phyloP scores from a whole-genome alignment of 2,329 filamentous ascomycete species.

The Ophiostoma australiae region DNA sequence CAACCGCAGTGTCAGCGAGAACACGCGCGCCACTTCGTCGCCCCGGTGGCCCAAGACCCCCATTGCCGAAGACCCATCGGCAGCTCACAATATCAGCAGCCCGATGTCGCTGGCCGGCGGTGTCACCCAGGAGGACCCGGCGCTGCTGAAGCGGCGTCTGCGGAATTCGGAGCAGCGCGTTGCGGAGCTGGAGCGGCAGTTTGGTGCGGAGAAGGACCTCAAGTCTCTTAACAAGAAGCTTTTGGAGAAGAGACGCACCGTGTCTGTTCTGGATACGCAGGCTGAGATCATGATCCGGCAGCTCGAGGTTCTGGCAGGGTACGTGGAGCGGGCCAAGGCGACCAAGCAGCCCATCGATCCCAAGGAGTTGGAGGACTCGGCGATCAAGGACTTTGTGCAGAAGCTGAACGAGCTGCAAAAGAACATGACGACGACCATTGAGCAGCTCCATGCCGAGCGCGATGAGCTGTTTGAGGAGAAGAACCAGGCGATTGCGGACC shows the following conservation, averaged over 20 bases:
- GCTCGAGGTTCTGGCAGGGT: constrained; percentile 81
- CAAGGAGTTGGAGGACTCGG: constrained; percentile 76
- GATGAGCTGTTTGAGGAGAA: constrained; percentile 83
- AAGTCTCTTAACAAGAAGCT: constrained; percentile 82
- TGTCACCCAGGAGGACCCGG: constrained; percentile 54
- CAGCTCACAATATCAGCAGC: constrained; percentile 62
- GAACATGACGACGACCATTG: constrained; percentile 53
- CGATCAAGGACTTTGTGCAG: constrained; percentile 86
- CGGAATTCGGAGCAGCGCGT: constrained; percentile 78
- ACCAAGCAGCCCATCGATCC: constrained; percentile 75
- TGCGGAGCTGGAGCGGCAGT: constrained; percentile 78
- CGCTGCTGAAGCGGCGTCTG: constrained; percentile 67
- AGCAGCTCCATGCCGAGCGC: constrained; percentile 62
- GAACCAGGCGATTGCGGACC: constrained; percentile 72
- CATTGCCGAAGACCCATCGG: constrained; percentile 49
- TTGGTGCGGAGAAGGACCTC: constrained; percentile 58
- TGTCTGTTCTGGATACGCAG: constrained; percentile 88
- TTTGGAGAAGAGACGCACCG: constrained; percentile 89
- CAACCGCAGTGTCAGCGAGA: constrained; percentile 61
- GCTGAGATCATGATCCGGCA: constrained; percentile 94
- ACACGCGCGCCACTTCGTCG: constrained; percentile 59
- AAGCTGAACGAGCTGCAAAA: constrained; percentile 59
- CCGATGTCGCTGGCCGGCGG: constrained; percentile 59
- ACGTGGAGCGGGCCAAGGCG: constrained; percentile 80
- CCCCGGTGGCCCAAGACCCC: constrained; percentile 68